These are phyloP conservation scores for Coelastrella sp. DNA, from an alignment of 139 green algal genomes.

Conservation along the genomic window DNA sequence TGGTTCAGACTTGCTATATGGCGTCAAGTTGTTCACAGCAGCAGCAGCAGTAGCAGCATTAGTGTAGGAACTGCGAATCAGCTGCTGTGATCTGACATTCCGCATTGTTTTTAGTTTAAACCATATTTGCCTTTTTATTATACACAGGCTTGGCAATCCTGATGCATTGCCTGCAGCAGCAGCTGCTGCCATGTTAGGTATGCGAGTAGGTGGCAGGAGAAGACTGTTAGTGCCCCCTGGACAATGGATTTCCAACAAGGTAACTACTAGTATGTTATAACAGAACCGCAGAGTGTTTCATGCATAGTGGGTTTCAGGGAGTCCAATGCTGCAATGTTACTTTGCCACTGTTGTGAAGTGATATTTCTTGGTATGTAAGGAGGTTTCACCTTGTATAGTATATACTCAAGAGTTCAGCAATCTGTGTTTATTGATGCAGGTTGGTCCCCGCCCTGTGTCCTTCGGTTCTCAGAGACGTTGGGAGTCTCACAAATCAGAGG, in stretches of 20 bases:
- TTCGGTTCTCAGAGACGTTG: slow-evolving; percentile 73
- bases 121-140: neutral
- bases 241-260: neutral
- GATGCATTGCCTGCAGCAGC: slow-evolving; percentile 64
- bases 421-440: slow-evolving; percentile 14
- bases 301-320: too few relatives aligned
- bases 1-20: too few relatives aligned
- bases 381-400: too few relatives aligned
- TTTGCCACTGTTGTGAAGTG: too few relatives aligned
- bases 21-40: too few relatives aligned
- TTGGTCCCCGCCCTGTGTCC: slow-evolving; percentile 54
- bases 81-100: neutral
- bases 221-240: slow-evolving; percentile 56
- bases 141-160: slow-evolving; percentile 60
- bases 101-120: neutral
- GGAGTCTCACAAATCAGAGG: slow-evolving; percentile 65
- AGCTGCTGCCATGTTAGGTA: slow-evolving; percentile 65
- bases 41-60: too few relatives aligned
- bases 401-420: too few relatives aligned
- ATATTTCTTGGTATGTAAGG: too few relatives aligned
- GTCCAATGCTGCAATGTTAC: too few relatives aligned
- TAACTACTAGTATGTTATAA: neutral
- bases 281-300: neutral
- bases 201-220: slow-evolving; percentile 69
- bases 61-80: too few relatives aligned